Percentiles rank a stretch among this genome's conserved stretches.
Evolutionary conservation across 1,139 yeast genomes (phyloP).

Genomic region (Taphrina pruni): DNA sequence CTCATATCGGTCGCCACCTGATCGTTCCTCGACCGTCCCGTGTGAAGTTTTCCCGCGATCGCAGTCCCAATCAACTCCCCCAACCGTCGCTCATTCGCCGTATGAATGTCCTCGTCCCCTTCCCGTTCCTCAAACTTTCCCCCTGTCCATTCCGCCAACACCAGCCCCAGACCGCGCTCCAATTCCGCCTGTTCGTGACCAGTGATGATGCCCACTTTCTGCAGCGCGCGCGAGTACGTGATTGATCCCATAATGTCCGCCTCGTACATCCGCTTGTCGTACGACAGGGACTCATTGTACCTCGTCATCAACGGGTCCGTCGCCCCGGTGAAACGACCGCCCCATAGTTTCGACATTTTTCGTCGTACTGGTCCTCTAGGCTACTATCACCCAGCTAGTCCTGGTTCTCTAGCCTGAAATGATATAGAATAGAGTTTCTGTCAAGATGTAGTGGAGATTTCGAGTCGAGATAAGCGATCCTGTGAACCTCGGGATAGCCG

Average conservation of each 20-base stretch:
- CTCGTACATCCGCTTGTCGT: slow-evolving; percentile 90
- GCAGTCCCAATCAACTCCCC: slow-evolving; percentile 94
- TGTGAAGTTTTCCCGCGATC: slow-evolving; percentile 96
- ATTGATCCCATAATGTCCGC: slow-evolving; percentile 94
- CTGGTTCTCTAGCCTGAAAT: no score
- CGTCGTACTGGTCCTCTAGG: no score
- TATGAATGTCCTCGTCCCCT: slow-evolving; percentile 97
- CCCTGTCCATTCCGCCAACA: slow-evolving; percentile 80
- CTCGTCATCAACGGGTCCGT: slow-evolving; percentile 97
- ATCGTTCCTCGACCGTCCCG: slow-evolving; percentile 97
- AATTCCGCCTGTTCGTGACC: slow-evolving; percentile 74
- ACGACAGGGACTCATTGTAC: slow-evolving; percentile 94
- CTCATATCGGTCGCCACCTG: slow-evolving; percentile 99
- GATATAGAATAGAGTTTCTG: neutral
- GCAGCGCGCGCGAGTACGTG: slow-evolving; percentile 86
- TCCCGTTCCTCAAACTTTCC: slow-evolving; percentile 78
- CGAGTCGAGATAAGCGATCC: neutral
- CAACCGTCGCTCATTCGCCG: slow-evolving; percentile 96
- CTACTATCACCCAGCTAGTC: no score
- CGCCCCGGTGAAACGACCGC: slow-evolving; percentile 93
- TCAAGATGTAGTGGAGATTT: neutral
- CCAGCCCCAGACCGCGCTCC: slow-evolving; percentile 75
- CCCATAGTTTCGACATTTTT: slow-evolving; percentile 73
- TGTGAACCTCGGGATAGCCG: neutral
- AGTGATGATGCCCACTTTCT: slow-evolving; percentile 75